phyloP scores from a whole-genome alignment of 257 asterid genomes.

The Coffea canephora region DNA sequence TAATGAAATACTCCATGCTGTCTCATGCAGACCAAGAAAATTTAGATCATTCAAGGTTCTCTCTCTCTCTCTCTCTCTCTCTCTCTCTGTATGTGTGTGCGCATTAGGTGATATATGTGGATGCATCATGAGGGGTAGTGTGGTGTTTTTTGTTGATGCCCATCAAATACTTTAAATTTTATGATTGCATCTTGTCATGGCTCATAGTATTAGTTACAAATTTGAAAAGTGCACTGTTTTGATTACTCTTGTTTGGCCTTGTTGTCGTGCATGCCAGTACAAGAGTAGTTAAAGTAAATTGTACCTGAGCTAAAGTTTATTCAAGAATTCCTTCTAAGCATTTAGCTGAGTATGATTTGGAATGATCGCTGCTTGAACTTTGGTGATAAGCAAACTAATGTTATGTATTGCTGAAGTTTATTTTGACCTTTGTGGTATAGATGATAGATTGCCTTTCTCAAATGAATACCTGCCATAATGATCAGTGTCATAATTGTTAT shows the following conservation, averaged over 20 bases:
- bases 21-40: slow-evolving; percentile 41
- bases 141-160: neutral
- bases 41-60: slow-evolving; percentile 67
- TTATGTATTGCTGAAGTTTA: neutral
- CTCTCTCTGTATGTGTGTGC: neutral
- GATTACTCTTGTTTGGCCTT: neutral
- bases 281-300: neutral
- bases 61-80: neutral
- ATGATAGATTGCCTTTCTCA: no score
- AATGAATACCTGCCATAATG: neutral
- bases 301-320: neutral
- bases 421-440: neutral
- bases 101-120: neutral
- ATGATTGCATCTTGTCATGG: neutral
- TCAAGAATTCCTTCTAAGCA: neutral
- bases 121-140: no score
- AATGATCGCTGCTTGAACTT: neutral
- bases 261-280: neutral
- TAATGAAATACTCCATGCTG: slow-evolving; percentile 21
- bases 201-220: neutral
- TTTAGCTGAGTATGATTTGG: neutral
- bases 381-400: neutral
- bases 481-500: no score
- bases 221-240: neutral
- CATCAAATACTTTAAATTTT: neutral